phyloP scores from a whole-genome alignment of 768 basidiomycete genomes.

The Mycena galericulata region DNA sequence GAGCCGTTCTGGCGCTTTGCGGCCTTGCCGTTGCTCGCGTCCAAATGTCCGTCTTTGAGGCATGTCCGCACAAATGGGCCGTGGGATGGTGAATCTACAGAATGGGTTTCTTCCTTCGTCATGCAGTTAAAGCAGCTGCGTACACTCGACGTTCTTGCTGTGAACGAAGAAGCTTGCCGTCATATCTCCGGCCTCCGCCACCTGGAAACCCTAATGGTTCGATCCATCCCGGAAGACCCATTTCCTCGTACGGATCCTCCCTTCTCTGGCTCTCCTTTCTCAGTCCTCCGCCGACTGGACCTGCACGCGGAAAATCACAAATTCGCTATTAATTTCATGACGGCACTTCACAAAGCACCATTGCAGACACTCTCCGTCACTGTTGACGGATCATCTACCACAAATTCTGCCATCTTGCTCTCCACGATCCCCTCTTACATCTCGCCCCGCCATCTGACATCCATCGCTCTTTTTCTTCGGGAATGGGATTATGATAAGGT shows the following conservation, averaged over 20 bases:
- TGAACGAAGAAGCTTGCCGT: neutral
- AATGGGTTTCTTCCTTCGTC: constrained; percentile 3
- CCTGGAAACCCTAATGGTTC: neutral
- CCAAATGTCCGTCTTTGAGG: neutral
- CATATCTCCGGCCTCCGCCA: neutral
- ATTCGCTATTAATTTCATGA: constrained; percentile 3
- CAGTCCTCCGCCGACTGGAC: neutral
- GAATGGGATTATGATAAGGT: neutral
- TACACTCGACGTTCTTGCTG: neutral
- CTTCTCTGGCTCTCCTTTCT: neutral
- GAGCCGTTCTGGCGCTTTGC: neutral
- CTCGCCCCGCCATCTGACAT: neutral
- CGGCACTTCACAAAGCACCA: neutral
- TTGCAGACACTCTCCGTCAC: neutral
- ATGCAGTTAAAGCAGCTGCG: neutral
- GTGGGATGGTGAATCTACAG: neutral
- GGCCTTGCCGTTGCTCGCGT: neutral
- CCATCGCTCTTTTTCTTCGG: neutral
- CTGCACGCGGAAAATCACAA: neutral
- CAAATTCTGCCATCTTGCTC: neutral
- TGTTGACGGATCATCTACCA: neutral
- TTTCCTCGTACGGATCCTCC: neutral
- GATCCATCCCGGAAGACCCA: neutral
- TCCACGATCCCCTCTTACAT: neutral
- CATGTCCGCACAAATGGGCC: neutral